These are phyloP conservation scores for Cafeteria roenbergensis DNA, from an alignment of 108 stramenopile species.

Conservation along the genomic window DNA sequence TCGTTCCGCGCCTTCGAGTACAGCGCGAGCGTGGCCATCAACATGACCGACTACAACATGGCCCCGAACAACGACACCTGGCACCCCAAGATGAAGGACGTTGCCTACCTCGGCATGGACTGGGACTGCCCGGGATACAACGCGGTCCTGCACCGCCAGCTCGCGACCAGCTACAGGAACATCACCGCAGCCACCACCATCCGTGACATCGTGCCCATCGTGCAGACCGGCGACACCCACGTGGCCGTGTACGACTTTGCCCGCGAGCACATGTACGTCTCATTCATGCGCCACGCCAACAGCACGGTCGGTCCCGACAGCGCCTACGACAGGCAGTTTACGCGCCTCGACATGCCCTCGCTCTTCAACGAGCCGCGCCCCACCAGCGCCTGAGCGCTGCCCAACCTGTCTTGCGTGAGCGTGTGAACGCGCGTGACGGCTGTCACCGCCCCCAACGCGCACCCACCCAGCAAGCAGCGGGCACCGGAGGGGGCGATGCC, in stretches of 20 bases:
- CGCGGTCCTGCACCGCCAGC: constrained; percentile 5
- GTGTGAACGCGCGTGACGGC: too few species aligned
- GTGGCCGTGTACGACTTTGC: constrained; percentile 21
- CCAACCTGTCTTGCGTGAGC: too few species aligned
- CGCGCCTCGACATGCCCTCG: constrained; percentile 3
- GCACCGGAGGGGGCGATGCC: too few species aligned
- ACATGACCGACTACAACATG: constrained; percentile 8
- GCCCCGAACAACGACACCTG: constrained; percentile 16
- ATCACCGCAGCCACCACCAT: constrained; percentile 1
- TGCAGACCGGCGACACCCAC: constrained; percentile 17
- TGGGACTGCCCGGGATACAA: constrained; percentile 17
- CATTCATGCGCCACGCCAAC: background rate
- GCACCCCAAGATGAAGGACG: constrained; percentile 14
- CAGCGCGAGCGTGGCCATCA: constrained; percentile 4
- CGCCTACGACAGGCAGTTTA: constrained; percentile 11
- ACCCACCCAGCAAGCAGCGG: too few species aligned
- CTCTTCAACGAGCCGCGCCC: too few species aligned
- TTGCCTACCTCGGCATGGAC: constrained; percentile 19
- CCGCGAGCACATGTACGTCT: constrained; percentile 2
- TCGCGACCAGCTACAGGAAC: background rate
- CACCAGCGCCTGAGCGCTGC: too few species aligned
- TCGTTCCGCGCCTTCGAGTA: background rate
- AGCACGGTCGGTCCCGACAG: background rate
- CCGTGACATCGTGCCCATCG: constrained; percentile 2
- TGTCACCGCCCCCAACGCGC: too few species aligned